Base-by-base conservation (phyloP, 208 protist species). In the Phytomonas francai region DNA sequence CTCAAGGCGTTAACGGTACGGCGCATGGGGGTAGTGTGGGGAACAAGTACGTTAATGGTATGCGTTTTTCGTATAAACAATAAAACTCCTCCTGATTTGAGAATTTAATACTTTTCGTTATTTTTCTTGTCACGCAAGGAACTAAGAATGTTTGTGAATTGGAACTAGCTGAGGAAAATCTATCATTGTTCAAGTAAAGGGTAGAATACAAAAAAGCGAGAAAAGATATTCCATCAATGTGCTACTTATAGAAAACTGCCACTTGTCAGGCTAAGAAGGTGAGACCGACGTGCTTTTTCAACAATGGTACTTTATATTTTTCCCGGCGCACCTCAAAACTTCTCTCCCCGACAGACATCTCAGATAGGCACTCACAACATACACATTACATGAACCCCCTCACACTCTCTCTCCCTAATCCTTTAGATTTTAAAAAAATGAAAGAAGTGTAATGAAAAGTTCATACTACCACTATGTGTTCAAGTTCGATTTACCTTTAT, bases 1-100 rank as follows among this genome's bases (percentile, higher is more conserved):
- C 74, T 65, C 39, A 74, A 58, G 22, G 62, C 59, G 31, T 57
- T 72, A 63, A 72, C 61, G 63, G 49, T 70, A 25, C 63, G 76
- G 29, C 77, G 77, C 73, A 77, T 74, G 14, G 9, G 70, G 0
- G 45, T 51, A 59, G 14, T 1, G 27, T 32, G 32, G 45, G 28
- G 60, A 25, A 14, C 28, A 59, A 16, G 16, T 30, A 61, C 16
- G 2, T 28, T 22, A 22, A 49, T 19, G 12, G 4, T 49, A 49
- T 49, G 39, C 39, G n/a, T 49, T 49, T 49, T 49, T 49, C 39
- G 39, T 49, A 49, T 49, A 49, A 49, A 19, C 8, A 49, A 49
- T 22, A 49, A 9, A 19, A 49, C 39, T 49, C 12, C 33, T 36
- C 33, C 3, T 8, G 8, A 36, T 36, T 19, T 19, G 39, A 49